Percentiles rank a stretch among this genome's conserved stretches.
phyloP scores from a whole-genome alignment of 2,329 filamentous ascomycete genomes.

The Trichoderma sp. region DNA sequence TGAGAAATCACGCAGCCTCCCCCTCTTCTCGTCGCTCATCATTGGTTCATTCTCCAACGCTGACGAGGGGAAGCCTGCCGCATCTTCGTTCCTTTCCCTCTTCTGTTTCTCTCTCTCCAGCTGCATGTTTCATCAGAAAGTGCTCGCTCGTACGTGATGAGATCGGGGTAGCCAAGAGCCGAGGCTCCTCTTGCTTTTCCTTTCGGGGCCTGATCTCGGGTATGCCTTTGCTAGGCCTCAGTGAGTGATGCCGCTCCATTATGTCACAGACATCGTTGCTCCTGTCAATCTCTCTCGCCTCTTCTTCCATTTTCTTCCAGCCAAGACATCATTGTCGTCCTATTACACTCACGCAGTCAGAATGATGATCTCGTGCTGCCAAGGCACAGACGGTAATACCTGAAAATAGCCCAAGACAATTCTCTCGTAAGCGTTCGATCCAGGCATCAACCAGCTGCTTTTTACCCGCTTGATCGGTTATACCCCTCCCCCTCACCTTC shows the following conservation, averaged over 20 bases:
- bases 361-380: background rate
- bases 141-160: background rate
- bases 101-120: background rate
- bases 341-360: background rate
- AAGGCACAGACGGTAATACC: background rate
- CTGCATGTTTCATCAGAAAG: slow-evolving; percentile 5
- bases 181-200: background rate
- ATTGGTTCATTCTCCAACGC: slow-evolving; percentile 2
- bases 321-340: too few relatives aligned
- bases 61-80: slow-evolving; percentile 20
- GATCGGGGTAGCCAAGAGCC: background rate
- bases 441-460: slow-evolving; percentile 4
- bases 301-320: background rate
- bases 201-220: too few relatives aligned
- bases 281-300: background rate
- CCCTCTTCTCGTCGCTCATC: background rate
- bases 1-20: slow-evolving; percentile 24
- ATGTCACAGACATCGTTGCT: background rate
- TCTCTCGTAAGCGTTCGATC: slow-evolving; percentile 8
- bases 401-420: background rate
- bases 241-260: background rate
- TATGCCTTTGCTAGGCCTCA: too few relatives aligned
- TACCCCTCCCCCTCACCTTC: background rate
- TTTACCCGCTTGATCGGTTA: slow-evolving; percentile 14
- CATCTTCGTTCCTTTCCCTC: too few relatives aligned